A percentile compares a stretch with the other conserved stretches of the same genome.
Evolutionary conservation across 805 yeast species (phyloP).

Genomic region (Ogataea allantospora): DNA sequence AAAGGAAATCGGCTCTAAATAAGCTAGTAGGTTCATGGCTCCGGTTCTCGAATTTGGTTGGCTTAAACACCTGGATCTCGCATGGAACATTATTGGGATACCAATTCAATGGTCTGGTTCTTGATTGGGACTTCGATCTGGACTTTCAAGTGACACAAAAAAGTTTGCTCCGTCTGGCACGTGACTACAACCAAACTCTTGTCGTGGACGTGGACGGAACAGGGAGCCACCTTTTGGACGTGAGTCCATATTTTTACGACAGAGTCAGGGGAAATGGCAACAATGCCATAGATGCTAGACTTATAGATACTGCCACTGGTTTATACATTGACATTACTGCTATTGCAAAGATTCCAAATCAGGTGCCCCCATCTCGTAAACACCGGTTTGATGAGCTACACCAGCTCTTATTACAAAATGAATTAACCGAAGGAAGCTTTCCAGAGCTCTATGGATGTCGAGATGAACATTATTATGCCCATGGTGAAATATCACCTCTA

Average conservation of each 20-base stretch:
- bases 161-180: constrained; percentile 43
- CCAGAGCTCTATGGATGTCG: constrained; percentile 42
- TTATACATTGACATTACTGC: constrained; percentile 46
- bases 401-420: constrained; percentile 17
- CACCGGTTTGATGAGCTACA: constrained; percentile 17
- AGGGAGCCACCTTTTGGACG: constrained; percentile 34
- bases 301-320: constrained; percentile 50
- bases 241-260: constrained; percentile 34
- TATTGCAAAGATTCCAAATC: constrained; percentile 24
- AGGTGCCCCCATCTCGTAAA: constrained; percentile 8
- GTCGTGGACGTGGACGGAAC: constrained; percentile 42
- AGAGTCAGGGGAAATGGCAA: constrained; percentile 43
- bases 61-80: constrained; percentile 56
- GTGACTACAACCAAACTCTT: constrained; percentile 47
- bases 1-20: constrained; percentile 38
- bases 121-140: constrained; percentile 63
- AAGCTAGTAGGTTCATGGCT: constrained; percentile 54
- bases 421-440: constrained; percentile 10
- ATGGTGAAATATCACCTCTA: constrained; percentile 52
- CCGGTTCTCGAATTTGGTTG: constrained; percentile 43
- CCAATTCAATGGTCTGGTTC: constrained; percentile 55
- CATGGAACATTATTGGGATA: constrained; percentile 65
- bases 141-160: constrained; percentile 59
- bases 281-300: constrained; percentile 55
- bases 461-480: constrained; percentile 52